Base-by-base conservation (phyloP, 1,139 yeast genomes). In the Geotrichum phurueaensis region DNA sequence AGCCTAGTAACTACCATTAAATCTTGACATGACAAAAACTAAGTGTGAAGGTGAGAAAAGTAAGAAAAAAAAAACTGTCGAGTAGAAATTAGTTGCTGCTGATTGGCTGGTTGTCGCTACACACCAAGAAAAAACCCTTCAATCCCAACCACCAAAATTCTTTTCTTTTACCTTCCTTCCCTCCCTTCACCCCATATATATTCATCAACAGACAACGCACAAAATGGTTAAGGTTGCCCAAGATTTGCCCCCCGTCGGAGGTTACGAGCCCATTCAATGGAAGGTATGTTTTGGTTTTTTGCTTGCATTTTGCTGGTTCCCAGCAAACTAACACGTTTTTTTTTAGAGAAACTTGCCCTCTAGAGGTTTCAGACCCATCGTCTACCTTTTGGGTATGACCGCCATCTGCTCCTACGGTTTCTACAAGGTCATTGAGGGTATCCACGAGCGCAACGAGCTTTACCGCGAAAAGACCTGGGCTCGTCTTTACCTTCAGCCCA, bases 251-350 rank as follows among this genome's bases (percentile, higher is more conserved):
- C 96, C 96, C 65, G 79, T 83, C 69, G 91, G 89, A 65, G 96
- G 96, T 69, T 89, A 89, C 70, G 92, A 86, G 67, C 87, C 89
- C 58, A 83, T 89, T 63, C 96, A 89, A 78, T 89, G 96, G 96
- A 87, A 86, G 74, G 77, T 73, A 62, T 29, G 57, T 59, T 59
- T 33, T 9, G 18, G 36, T 58, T 52, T 54, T 18, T 60, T 58
- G n/a, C n/a, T 31, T 25, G 43, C 39, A 13, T 33, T 31, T 18
- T 15, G 47, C 36, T 22, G 25, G n/a, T 48, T 13, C 33, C 36
- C 15, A 48, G 25, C 15, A 20, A n/a, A 18, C 31, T 59, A 25
- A 15, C 47, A 36, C 18, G 7, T 31, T 49, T 51, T 29, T 22
- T 33, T 62, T 13, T 57, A 76, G 78, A 83, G 96, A 75, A 87